Base-by-base conservation (phyloP, 257 asterid genomes). In the Capsicum chinense region DNA sequence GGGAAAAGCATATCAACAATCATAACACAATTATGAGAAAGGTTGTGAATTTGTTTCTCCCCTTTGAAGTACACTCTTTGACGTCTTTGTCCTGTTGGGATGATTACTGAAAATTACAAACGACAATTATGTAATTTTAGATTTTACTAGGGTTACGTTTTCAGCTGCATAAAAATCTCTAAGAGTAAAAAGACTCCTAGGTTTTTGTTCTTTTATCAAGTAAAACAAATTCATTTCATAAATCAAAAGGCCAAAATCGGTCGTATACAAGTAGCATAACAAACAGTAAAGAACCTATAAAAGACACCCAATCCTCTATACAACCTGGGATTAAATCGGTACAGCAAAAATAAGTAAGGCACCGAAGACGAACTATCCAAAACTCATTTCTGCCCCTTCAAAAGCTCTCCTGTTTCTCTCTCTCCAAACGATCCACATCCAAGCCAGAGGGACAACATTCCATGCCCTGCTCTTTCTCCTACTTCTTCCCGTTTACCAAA, bases 21-120 rank as follows among this genome's bases (percentile, higher is more conserved):
- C 81, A 78, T 50, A 21, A 52, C 10, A 35, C 62, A 74, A 74
- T 50, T 74, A 74, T 50, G 47, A 74, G 47, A 50, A 74, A 74
- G n/a, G 12, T 19, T 7, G 50, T 54, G 64, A 26, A 78, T 78
- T 26, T 54, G 64, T 78, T 54, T 78, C 48, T 54, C 64, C 64
- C 47, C 33, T 78, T 52, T 78, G 47, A 33, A 78, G 64, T 78
- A 78, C 42, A 63, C 50, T 78, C 15, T 2, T 78, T 54, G 64
- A 78, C 33, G 7, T 56, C 42, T 6, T 26, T 26, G 50, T 54
- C 82, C 48, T 33, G 48, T 54, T 78, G 64, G 13, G 63, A 78
- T 17, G 15, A 54, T 54, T 14, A 26, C 33, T 47, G 58, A 69
- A 71, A 71, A 47, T 47, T 71, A 50, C 56, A 44, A 44, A 70